Conservation (phyloP, 495 filamentous ascomycete genomes). For the Usnea hakonensis region DNA sequence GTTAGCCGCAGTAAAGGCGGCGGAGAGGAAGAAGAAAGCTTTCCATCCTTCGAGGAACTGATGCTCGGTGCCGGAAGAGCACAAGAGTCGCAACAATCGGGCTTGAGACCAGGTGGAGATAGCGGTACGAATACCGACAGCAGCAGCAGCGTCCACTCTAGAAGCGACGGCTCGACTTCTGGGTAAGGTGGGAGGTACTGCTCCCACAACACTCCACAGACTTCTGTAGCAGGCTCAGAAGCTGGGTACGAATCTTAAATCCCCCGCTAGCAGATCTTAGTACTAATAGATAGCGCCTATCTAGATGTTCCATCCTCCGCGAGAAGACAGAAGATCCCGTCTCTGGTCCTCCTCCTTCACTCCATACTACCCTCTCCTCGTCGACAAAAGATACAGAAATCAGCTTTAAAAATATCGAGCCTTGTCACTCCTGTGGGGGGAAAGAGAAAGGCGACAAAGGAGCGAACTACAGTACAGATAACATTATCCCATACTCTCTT, state of each 20-base stretch:
- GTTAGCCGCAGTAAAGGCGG: neutral
- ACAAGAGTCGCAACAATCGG: neutral
- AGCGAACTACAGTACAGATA: too few relatives aligned
- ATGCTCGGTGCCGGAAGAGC: neutral
- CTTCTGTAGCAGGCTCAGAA: conserved; percentile 12
- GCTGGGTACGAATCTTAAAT: neutral
- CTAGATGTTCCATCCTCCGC: conserved; percentile 9
- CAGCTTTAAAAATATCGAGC: too few relatives aligned
- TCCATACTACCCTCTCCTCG: neutral
- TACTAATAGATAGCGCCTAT: conserved; percentile 12
- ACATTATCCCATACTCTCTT: too few relatives aligned
- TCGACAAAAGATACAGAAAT: conserved; percentile 1
- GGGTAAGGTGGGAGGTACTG: neutral
- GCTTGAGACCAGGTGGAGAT: neutral
- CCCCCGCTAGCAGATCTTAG: conserved; percentile 3
- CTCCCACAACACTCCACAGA: conserved; percentile 3
- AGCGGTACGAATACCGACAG: neutral
- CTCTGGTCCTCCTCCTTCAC: neutral
- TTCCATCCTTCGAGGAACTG: neutral
- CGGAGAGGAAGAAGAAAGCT: neutral
- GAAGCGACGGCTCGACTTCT: neutral
- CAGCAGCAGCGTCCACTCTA: conserved; percentile 4
- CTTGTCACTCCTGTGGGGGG: too few relatives aligned
- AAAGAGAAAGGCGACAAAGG: too few relatives aligned
- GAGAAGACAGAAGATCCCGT: conserved; percentile 2